Base-by-base conservation (phyloP, 2,329 filamentous ascomycete genomes). In the Clarireedia sp. region DNA sequence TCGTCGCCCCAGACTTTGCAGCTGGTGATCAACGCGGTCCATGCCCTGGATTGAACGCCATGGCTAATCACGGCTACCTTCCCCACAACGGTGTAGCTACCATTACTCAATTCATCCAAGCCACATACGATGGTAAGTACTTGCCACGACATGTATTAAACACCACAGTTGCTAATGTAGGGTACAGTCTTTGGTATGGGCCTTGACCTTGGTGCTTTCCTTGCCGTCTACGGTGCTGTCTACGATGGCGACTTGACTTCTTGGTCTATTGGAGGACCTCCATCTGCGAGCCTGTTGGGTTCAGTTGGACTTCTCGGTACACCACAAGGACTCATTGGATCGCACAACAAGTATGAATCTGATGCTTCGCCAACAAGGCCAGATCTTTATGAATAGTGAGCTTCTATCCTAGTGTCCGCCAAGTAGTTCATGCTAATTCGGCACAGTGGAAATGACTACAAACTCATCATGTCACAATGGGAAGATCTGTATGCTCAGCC, bases 301-400 rank as follows among this genome's bases (percentile, higher is more conserved):
- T 48, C 48, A 16, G 16, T 66, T 45, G 60, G 58, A 19, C 48
- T 66, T 12, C 54, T 64, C 63, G 73, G 74, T 2, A 70, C 69
- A 16, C 76, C 76, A 0, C 72, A 73, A 43, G 77, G 77, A 5
- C 70, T 81, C 2, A 67, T 67, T 14, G 75, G 75, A n/a, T 74
- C 74, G 3, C 79, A 82, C 64, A 80, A 80, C 64, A 74, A 76
- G 54, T 76, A 80, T 61, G 79, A 82, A 68, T 69, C 74, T 0
- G 79, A 82, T 64, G 75, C 70, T 0, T 80, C 77, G 44, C 72
- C 73, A 45, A 79, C 77, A 0, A 73, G 78, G 2, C 72, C 74
- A 37, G 78, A 81, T 56, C 66, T 82, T 0, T 81, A 81, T 63
- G 61, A 62, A 55, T 61, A 64, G 60, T 64, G 61, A 58, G 60